Conservation (phyloP, 1,284 basidiomycete species). For the Leccinum subspadiceum region DNA sequence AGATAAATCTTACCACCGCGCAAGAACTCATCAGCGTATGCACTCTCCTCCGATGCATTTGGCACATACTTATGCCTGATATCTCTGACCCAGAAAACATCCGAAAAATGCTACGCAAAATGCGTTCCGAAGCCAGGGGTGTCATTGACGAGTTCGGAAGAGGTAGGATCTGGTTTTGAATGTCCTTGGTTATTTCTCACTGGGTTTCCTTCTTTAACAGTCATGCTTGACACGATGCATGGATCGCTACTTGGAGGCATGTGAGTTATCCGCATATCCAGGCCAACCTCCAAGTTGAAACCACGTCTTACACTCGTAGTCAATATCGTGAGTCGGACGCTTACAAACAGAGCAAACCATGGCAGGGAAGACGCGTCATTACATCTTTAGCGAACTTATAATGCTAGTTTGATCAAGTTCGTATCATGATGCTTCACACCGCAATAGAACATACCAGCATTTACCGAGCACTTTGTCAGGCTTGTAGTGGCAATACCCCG, state of each 20-base stretch:
- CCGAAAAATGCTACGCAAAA: slow-evolving; percentile 74
- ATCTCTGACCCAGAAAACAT: slow-evolving; percentile 55
- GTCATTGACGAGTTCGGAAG: slow-evolving; percentile 68
- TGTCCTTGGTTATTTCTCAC: not conserved
- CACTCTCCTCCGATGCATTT: not conserved
- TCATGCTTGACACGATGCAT: slow-evolving; percentile 74
- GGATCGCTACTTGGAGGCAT: slow-evolving; percentile 82
- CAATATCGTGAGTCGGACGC: slow-evolving; percentile 71
- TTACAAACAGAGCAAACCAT: slow-evolving; percentile 50
- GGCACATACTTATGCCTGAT: not conserved
- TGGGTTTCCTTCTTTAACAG: slow-evolving; percentile 35
- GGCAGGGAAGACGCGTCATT: slow-evolving; percentile 23
- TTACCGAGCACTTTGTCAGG: not conserved
- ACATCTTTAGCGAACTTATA: slow-evolving; percentile 3
- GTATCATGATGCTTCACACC: not conserved
- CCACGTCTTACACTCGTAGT: slow-evolving; percentile 41
- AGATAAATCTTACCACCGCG: slow-evolving; percentile 72
- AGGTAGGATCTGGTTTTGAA: slow-evolving; percentile 44
- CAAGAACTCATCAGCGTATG: slow-evolving; percentile 79
- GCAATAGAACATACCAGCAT: slow-evolving; percentile 7
- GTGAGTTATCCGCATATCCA: slow-evolving; percentile 44
- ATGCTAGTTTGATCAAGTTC: not conserved
- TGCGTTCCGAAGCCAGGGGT: slow-evolving; percentile 77
- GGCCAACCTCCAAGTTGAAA: not conserved
- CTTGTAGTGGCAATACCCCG: slow-evolving; percentile 7